phyloP scores from a whole-genome alignment of 805 yeast genomes.

The Candida maris region DNA sequence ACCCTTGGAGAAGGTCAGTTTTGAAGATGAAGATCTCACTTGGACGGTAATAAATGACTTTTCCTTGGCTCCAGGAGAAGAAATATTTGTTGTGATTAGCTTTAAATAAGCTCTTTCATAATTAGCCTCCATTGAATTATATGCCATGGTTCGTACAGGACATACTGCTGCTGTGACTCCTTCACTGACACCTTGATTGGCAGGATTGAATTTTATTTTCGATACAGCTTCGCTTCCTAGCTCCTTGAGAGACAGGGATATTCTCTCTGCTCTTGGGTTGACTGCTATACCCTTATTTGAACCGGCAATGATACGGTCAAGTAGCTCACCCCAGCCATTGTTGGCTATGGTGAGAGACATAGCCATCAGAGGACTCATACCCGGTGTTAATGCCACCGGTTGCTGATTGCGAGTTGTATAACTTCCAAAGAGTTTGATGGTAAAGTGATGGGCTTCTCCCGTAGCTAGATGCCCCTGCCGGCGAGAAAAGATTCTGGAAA shows the following conservation, averaged over 20 bases:
- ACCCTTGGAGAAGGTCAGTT: conserved; percentile 60
- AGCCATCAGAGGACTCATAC: conserved; percentile 35
- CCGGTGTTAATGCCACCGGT: conserved; percentile 24
- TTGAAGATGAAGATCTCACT: conserved; percentile 48
- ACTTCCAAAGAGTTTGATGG: conserved; percentile 69
- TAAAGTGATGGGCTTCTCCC: conserved; percentile 67
- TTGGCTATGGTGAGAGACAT: conserved; percentile 38
- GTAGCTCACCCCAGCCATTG: conserved; percentile 87
- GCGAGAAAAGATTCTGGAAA: conserved; percentile 70
- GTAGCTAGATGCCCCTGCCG: conserved; percentile 56
- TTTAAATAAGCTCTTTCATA: conserved; percentile 60
- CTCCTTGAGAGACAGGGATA: conserved; percentile 71
- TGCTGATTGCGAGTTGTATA: conserved; percentile 43
- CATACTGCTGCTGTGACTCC: conserved; percentile 47
- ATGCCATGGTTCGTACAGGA: conserved; percentile 60
- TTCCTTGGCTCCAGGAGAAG: conserved; percentile 13
- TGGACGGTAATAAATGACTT: conserved; percentile 51
- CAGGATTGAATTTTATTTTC: conserved; percentile 10
- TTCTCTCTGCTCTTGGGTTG: conserved; percentile 73
- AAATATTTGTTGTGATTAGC: conserved; percentile 42
- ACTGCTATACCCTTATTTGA: conserved; percentile 73
- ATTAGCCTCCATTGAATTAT: conserved; percentile 57
- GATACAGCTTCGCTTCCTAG: conserved; percentile 43
- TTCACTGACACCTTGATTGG: conserved; percentile 18
- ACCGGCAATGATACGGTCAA: conserved; percentile 74